Evolutionary conservation across 2,329 filamentous ascomycete species (phyloP).

Genomic region (Epicoccum nigrum): DNA sequence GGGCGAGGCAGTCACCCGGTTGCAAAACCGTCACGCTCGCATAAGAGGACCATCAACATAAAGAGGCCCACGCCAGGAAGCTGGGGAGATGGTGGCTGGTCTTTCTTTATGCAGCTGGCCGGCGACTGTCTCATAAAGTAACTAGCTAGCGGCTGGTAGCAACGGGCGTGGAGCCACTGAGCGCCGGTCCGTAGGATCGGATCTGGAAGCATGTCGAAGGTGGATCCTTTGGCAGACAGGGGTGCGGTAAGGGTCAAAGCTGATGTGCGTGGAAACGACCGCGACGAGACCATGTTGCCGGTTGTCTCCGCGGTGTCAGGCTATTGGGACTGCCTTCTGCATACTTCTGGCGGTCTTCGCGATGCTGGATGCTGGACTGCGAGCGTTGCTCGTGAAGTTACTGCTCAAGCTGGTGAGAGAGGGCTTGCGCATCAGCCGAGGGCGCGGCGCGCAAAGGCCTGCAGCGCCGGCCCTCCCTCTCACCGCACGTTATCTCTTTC

Average conservation of each 20-base stretch:
- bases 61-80: background rate
- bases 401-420: conserved; percentile 6
- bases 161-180: conserved; percentile 3
- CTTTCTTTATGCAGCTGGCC: conserved; percentile 9
- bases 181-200: conserved; percentile 18
- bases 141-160: conserved; percentile 15
- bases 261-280: conserved; percentile 22
- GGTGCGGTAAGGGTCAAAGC: conserved; percentile 20
- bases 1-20: conserved; percentile 22
- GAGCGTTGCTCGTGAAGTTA: conserved; percentile 7
- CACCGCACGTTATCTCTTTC: conserved; percentile 44
- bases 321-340: conserved; percentile 5
- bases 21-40: conserved; percentile 12
- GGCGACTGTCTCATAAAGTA: conserved; percentile 8
- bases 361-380: conserved; percentile 3
- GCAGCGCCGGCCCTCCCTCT: conserved; percentile 31
- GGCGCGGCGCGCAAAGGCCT: conserved; percentile 13
- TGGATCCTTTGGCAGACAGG: conserved; percentile 20
- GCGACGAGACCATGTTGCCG: conserved; percentile 17
- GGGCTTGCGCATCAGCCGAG: conserved; percentile 13
- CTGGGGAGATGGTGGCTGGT: background rate
- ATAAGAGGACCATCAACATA: background rate
- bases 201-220: conserved; percentile 34
- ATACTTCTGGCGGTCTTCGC: background rate
- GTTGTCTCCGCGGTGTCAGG: conserved; percentile 10